Percentiles rank a stretch among this genome's conserved stretches.
Conservation (phyloP, 306 rosid species). For the Prunus salicina region DNA sequence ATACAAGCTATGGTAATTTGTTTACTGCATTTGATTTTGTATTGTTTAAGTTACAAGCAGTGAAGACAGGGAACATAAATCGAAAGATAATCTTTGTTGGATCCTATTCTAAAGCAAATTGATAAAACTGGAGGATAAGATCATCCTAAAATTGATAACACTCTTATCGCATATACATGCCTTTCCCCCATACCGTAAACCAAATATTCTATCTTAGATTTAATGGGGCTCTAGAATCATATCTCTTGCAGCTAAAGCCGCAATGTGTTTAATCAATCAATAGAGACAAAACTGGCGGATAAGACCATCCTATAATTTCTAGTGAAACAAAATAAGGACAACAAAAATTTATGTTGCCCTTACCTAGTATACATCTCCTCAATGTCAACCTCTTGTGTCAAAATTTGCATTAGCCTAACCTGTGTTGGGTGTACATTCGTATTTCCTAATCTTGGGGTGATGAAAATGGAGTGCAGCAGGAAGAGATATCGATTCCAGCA, state of each 20-base stretch:
- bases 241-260: background rate
- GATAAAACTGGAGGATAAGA: too few relatives aligned
- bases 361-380: conserved; percentile 14
- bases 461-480: conserved; percentile 56
- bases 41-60: background rate
- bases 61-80: background rate
- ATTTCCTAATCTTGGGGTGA: conserved; percentile 21
- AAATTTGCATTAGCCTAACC: conserved; percentile 24
- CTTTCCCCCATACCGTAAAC: too few relatives aligned
- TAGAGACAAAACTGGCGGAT: conserved; percentile 2
- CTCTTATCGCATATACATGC: too few relatives aligned
- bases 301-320: conserved; percentile 1
- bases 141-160: background rate
- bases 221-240: too few relatives aligned
- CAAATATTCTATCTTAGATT: too few relatives aligned
- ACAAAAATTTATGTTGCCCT: conserved; percentile 52
- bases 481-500: conserved; percentile 87
- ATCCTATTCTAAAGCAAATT: background rate
- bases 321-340: conserved; percentile 41
- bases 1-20: background rate
- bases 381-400: conserved; percentile 5
- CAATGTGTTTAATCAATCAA: background rate
- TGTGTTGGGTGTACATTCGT: conserved; percentile 4
- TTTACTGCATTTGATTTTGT: conserved; percentile 7
- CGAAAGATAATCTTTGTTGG: background rate